Evolutionary conservation across 768 basidiomycete genomes (phyloP), one percentile per base, ranked within the genome.

Genomic region (Cystobasidium onofrii): DNA sequence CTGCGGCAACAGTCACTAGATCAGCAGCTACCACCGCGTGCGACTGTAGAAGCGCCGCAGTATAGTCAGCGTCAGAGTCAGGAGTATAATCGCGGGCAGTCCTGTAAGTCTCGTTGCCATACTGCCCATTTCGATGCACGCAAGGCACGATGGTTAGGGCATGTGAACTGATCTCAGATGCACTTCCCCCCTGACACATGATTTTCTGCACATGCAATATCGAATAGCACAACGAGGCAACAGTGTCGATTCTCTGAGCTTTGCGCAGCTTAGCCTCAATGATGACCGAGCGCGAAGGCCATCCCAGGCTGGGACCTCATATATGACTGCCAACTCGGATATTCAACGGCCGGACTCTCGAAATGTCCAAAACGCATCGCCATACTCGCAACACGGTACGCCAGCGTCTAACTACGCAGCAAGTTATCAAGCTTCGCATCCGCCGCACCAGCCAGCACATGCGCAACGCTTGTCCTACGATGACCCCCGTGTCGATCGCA

Each of bases 161-260:
- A 39, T 39, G 39, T 39, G 39, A 15, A 39, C 39, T 39, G 39
- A 39, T 39, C 39, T 15, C 6, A 15, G 39, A 15, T 39, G 7
- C 15, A 15, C 39, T 39, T 15, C n/a, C n/a, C n/a, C n/a, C n/a
- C n/a, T n/a, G n/a, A n/a, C n/a, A n/a, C n/a, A n/a, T n/a, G n/a
- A n/a, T 39, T 39, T 39, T 15, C 15, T 39, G 6, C 3, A 50
- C 18, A 4, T 50, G 46, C 18, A 20, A 50, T 27, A 27, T 27
- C 31, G 29, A 29, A 27, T 34, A 34, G 57, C 57, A 60, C 29
- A 60, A 29, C 27, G 57, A 60, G 57, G 57, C 6, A 60, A 36
- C 29, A 71, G 69, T 27, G 55, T 71, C 54, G 69, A 71, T 34
- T 71, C 69, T 7, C 18, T 71, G 23, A 71, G 39, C 36, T 57